phyloP scores from a whole-genome alignment of 441 rosid genomes.

The Populus hybrid region DNA sequence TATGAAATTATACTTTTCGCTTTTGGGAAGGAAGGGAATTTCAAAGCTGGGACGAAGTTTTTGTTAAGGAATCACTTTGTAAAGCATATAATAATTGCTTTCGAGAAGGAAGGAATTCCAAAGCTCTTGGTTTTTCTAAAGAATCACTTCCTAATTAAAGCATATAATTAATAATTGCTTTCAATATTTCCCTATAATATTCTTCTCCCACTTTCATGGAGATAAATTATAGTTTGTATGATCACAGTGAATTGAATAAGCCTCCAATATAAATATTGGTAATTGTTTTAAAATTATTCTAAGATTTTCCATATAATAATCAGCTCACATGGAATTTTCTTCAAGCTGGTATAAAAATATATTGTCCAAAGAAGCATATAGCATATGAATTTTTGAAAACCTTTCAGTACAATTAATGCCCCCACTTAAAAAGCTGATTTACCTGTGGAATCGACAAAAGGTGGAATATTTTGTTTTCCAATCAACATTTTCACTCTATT shows the following conservation, averaged over 20 bases:
- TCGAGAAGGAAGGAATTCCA: background rate
- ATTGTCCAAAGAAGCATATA: background rate
- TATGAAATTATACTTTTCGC: background rate
- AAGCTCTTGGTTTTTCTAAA: background rate
- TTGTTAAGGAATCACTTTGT: slow-evolving; percentile 18
- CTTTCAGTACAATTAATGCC: background rate
- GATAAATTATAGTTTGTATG: too few species aligned
- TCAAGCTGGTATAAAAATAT: background rate
- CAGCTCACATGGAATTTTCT: background rate
- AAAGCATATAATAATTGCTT: slow-evolving; percentile 9
- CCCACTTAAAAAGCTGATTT: background rate
- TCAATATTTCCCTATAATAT: background rate
- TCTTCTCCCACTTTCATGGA: slow-evolving; percentile 21
- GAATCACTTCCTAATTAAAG: background rate
- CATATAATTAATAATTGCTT: background rate
- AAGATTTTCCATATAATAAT: background rate
- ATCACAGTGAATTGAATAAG: too few species aligned
- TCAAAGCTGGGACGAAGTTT: background rate
- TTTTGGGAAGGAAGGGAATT: background rate
- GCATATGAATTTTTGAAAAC: background rate
- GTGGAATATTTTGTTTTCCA: background rate
- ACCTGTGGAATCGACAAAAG: background rate
- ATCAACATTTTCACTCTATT: background rate
- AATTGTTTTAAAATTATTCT: background rate
- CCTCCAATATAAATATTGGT: background rate